These are phyloP conservation scores for Tuber aestivum DNA, from an alignment of 495 filamentous ascomycete species.

Conservation along the genomic window DNA sequence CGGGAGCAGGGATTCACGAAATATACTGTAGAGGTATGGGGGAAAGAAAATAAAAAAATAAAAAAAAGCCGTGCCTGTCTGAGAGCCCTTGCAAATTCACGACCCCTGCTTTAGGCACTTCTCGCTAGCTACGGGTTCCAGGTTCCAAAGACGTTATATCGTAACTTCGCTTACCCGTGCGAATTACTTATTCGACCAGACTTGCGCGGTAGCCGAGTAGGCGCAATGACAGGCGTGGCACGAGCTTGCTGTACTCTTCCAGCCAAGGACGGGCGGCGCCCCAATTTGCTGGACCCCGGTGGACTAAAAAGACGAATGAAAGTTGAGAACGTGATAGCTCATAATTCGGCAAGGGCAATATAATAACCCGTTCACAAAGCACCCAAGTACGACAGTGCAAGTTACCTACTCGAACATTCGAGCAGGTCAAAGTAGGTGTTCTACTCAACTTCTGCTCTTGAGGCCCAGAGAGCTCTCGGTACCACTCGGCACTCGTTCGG, in stretches of 20 bases:
- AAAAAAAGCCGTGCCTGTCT: not conserved
- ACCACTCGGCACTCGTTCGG: not conserved
- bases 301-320: not conserved
- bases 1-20: not conserved
- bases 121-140: not conserved
- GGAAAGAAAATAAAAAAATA: too few species aligned
- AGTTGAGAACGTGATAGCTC: not conserved
- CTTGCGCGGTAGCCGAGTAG: constrained; percentile 1
- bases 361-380: too few species aligned
- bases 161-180: not conserved
- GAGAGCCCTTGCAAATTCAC: not conserved
- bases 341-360: not conserved
- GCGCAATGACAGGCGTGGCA: not conserved
- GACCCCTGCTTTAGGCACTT: not conserved
- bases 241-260: not conserved
- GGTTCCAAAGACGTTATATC: not conserved
- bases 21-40: too few species aligned
- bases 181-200: not conserved
- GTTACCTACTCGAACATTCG: not conserved
- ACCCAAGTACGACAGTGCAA: not conserved
- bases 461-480: not conserved
- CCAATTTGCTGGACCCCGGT: not conserved
- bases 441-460: not conserved
- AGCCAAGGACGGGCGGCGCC: not conserved
- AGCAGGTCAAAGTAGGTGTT: not conserved